Percentiles rank a stretch among this genome's conserved stretches.
Evolutionary conservation across 164 flowering plant genomes (phyloP).

Genomic region (Chimonanthus praecox): DNA sequence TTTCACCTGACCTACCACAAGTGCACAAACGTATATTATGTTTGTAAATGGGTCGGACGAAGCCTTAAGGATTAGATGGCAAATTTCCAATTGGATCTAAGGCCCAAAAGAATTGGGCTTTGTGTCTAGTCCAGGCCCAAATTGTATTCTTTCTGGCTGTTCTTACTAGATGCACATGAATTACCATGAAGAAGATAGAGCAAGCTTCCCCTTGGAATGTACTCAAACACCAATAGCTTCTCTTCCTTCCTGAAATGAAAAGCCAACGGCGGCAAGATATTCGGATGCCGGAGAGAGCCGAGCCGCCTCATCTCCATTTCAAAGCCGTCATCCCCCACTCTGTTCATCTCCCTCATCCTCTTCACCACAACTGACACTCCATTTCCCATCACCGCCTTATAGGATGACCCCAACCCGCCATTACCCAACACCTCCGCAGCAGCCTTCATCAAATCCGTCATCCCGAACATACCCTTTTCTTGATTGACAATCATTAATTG

Average conservation of each 20-base stretch:
- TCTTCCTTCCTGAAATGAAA: slow-evolving; percentile 82
- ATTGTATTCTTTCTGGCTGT: too few species aligned
- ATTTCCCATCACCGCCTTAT: slow-evolving; percentile 68
- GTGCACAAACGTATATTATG: too few species aligned
- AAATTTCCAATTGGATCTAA: too few species aligned
- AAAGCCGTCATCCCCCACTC: slow-evolving; percentile 49
- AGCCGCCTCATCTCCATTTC: slow-evolving; percentile 58
- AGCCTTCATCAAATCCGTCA: slow-evolving; percentile 92
- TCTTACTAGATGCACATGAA: too few species aligned
- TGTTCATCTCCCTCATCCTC: slow-evolving; percentile 79
- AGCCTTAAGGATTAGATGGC: too few species aligned
- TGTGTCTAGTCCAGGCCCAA: too few species aligned
- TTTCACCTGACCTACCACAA: too few species aligned
- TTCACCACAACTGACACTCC: slow-evolving; percentile 88
- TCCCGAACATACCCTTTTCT: slow-evolving; percentile 56
- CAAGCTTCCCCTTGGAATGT: slow-evolving; percentile 75
- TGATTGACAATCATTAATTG: slow-evolving; percentile 49
- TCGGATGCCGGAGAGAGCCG: slow-evolving; percentile 53
- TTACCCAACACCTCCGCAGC: slow-evolving; percentile 92
- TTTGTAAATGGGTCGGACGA: too few species aligned
- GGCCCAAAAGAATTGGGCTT: too few species aligned
- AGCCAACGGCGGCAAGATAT: slow-evolving; percentile 70
- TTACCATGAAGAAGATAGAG: slow-evolving; percentile 41
- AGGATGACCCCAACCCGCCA: slow-evolving; percentile 80
- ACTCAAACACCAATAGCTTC: slow-evolving; percentile 74